phyloP scores from a whole-genome alignment of 208 protist species.

The Herpetomonas muscarum region DNA sequence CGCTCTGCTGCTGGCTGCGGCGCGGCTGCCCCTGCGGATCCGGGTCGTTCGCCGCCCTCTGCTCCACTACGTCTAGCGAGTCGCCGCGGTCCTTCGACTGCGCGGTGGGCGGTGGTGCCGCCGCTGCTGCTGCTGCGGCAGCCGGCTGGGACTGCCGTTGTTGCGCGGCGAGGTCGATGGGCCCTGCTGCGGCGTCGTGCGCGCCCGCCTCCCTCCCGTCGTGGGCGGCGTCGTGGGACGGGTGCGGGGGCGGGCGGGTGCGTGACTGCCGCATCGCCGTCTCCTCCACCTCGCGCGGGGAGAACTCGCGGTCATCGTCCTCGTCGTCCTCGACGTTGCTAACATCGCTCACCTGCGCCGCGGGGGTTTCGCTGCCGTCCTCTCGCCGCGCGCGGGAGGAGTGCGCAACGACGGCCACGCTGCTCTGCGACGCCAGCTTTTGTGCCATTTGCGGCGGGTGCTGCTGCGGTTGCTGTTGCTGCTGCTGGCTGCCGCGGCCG shows the following conservation, averaged over 20 bases:
- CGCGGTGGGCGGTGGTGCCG: too few species aligned
- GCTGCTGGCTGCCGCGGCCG: neutral
- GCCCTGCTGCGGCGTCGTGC: neutral
- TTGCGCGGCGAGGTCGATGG: neutral
- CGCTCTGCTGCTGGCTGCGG: neutral
- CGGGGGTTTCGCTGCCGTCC: conserved; percentile 22
- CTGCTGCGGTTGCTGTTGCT: too few species aligned
- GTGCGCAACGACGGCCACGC: neutral
- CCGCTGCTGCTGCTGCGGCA: neutral
- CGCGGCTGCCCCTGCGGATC: neutral
- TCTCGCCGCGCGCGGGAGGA: neutral
- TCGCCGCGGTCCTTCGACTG: neutral
- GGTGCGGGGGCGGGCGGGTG: neutral
- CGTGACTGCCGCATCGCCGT: conserved; percentile 2
- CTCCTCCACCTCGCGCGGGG: conserved; percentile 20
- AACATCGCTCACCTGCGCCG: conserved; percentile 6
- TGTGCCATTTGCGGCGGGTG: too few species aligned
- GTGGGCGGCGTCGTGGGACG: neutral
- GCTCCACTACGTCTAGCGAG: neutral
- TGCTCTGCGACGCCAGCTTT: neutral
- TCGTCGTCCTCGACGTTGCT: conserved; percentile 8
- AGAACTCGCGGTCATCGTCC: conserved; percentile 25
- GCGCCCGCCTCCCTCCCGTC: neutral
- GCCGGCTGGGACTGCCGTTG: neutral
- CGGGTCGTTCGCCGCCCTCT: conserved; percentile 2